These are phyloP conservation scores for Rachicladosporium sp. DNA, from an alignment of 2,329 filamentous ascomycete genomes.

Conservation along the genomic window DNA sequence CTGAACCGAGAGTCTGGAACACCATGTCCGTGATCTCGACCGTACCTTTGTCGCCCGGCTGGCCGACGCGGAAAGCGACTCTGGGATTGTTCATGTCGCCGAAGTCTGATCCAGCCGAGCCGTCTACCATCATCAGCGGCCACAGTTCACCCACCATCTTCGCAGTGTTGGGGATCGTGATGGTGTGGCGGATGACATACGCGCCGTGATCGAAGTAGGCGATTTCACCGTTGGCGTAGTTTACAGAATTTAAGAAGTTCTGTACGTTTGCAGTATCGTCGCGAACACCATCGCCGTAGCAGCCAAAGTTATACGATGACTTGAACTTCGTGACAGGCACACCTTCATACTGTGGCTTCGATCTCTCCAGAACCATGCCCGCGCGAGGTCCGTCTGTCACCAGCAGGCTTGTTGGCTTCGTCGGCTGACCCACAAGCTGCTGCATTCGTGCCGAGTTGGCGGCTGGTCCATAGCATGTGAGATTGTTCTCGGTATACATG, in stretches of 20 bases:
- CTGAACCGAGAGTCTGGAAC: slow-evolving; percentile 70
- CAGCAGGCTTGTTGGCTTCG: slow-evolving; percentile 57
- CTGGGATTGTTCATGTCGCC: slow-evolving; percentile 61
- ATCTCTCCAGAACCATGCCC: slow-evolving; percentile 58
- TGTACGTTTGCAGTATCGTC: slow-evolving; percentile 83
- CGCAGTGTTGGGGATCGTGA: slow-evolving; percentile 47
- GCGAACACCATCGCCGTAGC: slow-evolving; percentile 67
- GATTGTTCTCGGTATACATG: slow-evolving; percentile 20
- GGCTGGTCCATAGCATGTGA: slow-evolving; percentile 18
- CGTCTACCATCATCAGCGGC: slow-evolving; percentile 77
- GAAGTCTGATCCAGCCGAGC: slow-evolving; percentile 52
- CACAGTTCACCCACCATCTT: slow-evolving; percentile 86
- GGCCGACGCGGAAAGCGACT: slow-evolving; percentile 75
- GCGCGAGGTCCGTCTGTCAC: slow-evolving; percentile 27
- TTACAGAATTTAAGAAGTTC: slow-evolving; percentile 56
- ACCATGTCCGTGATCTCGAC: slow-evolving; percentile 85
- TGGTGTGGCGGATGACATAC: slow-evolving; percentile 48
- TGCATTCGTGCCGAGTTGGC: slow-evolving; percentile 20
- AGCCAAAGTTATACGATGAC: slow-evolving; percentile 43
- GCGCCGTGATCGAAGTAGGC: slow-evolving; percentile 56
- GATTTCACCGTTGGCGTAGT: slow-evolving; percentile 37
- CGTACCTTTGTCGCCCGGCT: slow-evolving; percentile 60
- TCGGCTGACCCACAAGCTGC: slow-evolving; percentile 28
- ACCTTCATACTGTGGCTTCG: slow-evolving; percentile 75
- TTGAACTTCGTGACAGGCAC: slow-evolving; percentile 57